Evolutionary conservation across 2,329 filamentous ascomycete genomes (phyloP).

Genomic region (Pestalotiopsis sp.): DNA sequence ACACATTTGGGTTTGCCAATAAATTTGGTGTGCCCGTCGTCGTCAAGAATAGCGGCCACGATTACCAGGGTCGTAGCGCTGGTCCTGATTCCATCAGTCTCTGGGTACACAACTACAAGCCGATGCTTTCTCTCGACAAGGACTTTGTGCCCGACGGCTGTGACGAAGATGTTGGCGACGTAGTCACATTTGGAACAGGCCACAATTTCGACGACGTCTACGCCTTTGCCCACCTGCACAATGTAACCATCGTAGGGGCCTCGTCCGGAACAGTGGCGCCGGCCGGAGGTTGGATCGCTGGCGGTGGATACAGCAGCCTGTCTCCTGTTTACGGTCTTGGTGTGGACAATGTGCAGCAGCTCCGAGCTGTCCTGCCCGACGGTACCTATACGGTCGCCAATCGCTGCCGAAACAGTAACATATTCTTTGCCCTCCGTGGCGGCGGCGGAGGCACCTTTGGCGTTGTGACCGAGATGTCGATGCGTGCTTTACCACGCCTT

Average conservation of each 20-base stretch:
- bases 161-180: background rate
- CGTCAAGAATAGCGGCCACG: background rate
- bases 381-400: conserved; percentile 53
- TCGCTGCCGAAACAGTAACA: conserved; percentile 50
- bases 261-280: background rate
- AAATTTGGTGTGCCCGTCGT: background rate
- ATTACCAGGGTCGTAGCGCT: background rate
- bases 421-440: conserved; percentile 67
- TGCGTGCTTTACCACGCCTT: background rate
- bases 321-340: conserved; percentile 56
- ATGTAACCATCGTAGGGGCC: background rate
- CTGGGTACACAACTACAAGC: background rate
- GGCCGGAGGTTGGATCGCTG: conserved; percentile 26
- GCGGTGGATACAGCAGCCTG: conserved; percentile 60
- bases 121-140: background rate
- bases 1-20: background rate
- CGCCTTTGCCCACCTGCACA: background rate
- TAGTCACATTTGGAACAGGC: background rate
- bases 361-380: conserved; percentile 55
- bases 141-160: background rate
- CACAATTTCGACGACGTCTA: background rate
- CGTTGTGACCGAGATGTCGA: conserved; percentile 43
- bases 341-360: conserved; percentile 61
- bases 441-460: conserved; percentile 63
- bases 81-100: background rate